Conservation (phyloP, 1,139 yeast species). For the Zygotorulaspora mrakii region DNA sequence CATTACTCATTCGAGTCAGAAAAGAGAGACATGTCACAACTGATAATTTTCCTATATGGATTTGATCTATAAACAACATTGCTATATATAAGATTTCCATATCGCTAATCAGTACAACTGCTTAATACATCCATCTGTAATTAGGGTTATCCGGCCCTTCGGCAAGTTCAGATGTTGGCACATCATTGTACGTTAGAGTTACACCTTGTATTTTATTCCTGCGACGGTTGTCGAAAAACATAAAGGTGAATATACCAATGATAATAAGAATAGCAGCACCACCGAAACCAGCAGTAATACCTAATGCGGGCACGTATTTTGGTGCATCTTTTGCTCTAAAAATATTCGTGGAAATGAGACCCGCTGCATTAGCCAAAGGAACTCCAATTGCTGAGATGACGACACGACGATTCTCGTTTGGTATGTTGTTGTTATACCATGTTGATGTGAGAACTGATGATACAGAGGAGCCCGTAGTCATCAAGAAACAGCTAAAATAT, state of each 20-base stretch:
- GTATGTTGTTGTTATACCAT: slow-evolving; percentile 52
- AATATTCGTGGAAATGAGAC: slow-evolving; percentile 52
- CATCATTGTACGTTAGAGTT: slow-evolving; percentile 42
- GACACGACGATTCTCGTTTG: slow-evolving; percentile 50
- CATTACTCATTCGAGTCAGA: too few relatives aligned
- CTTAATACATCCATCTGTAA: slow-evolving; percentile 47
- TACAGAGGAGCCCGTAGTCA: slow-evolving; percentile 51
- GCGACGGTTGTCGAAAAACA: slow-evolving; percentile 43
- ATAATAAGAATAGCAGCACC: slow-evolving; percentile 42
- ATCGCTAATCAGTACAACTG: not conserved
- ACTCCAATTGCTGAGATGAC: slow-evolving; percentile 47
- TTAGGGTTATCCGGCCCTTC: slow-evolving; percentile 48
- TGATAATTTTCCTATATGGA: too few relatives aligned
- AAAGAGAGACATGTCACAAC: too few relatives aligned
- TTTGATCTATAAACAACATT: not conserved
- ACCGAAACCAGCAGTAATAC: slow-evolving; percentile 47
- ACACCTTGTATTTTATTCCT: slow-evolving; percentile 45
- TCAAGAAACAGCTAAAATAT: slow-evolving; percentile 52
- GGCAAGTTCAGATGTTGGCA: slow-evolving; percentile 44
- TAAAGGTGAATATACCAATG: slow-evolving; percentile 35
- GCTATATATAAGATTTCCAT: not conserved
- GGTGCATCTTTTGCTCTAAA: slow-evolving; percentile 54
- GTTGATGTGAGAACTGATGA: slow-evolving; percentile 47
- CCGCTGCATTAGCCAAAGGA: slow-evolving; percentile 56
- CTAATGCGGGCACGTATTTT: slow-evolving; percentile 48